A percentile compares a stretch with the other conserved stretches of the same genome.
phyloP scores from a whole-genome alignment of 257 asterid genomes.

The Asclepias syriaca region DNA sequence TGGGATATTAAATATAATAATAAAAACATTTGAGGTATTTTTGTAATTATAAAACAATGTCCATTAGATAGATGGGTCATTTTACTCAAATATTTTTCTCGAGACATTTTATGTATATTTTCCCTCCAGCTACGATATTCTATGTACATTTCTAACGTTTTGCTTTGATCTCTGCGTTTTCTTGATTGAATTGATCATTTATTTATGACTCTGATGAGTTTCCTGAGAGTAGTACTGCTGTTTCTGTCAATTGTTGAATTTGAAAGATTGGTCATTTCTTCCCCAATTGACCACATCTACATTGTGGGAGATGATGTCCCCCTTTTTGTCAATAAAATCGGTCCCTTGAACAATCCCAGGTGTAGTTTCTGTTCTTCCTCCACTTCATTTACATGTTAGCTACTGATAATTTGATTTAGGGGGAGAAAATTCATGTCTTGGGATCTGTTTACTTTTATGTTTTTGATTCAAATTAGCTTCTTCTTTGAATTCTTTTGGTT shows the following conservation, averaged over 20 bases:
- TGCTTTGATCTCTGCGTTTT: background rate
- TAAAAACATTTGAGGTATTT: no score
- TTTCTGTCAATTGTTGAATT: constrained; percentile 17
- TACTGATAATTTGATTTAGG: background rate
- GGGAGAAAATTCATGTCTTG: background rate
- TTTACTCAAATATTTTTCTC: background rate
- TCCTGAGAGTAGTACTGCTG: background rate
- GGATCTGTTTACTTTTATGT: background rate
- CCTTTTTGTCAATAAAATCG: constrained; percentile 69
- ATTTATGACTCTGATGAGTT: constrained; percentile 9
- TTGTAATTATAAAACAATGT: no score
- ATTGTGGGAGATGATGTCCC: constrained; percentile 70
- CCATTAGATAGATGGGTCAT: background rate
- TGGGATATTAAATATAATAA: no score
- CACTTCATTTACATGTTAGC: background rate
- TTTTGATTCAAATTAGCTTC: background rate
- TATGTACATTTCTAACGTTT: background rate
- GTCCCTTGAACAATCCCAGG: constrained; percentile 91
- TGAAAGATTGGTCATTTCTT: constrained; percentile 9
- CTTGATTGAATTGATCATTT: background rate
- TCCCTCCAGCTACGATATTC: background rate
- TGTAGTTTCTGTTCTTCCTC: constrained; percentile 8
- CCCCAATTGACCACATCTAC: constrained; percentile 38
- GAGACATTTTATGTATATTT: background rate
- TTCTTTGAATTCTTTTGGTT: background rate